Conservation (phyloP, 116 monocot species). For the Posidonia oceanica region DNA sequence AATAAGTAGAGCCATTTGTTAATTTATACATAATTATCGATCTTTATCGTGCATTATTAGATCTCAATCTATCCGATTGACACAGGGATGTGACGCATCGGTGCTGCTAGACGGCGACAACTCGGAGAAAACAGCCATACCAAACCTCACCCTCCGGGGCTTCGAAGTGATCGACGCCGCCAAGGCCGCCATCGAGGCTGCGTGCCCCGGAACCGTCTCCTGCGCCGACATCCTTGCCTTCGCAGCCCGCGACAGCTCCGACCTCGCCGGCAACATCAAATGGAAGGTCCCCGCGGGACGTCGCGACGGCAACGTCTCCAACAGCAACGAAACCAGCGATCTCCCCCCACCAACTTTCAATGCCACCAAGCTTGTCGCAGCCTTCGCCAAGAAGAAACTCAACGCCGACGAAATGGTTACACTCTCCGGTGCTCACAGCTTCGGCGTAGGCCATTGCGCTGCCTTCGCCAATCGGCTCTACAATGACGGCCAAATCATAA, state of each 20-base stretch:
- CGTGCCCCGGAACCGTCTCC: conserved; percentile 45
- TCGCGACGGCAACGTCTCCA: conserved; percentile 8
- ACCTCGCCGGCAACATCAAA: conserved; percentile 25
- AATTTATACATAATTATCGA: no score
- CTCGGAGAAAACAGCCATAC: conserved; percentile 28
- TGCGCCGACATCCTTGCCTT: conserved; percentile 77
- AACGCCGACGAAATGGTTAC: conserved; percentile 11
- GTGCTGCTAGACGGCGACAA: conserved; percentile 27
- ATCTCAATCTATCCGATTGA: no score
- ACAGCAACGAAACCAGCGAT: not conserved
- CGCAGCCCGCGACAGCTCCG: conserved; percentile 41
- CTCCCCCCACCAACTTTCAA: not conserved
- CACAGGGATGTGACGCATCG: conserved; percentile 57
- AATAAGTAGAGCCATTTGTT: no score
- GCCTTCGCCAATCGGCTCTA: conserved; percentile 22
- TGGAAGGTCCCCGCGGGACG: conserved; percentile 13
- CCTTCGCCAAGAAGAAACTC: conserved; percentile 5
- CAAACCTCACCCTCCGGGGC: conserved; percentile 42
- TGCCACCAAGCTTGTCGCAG: not conserved
- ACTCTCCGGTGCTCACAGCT: conserved; percentile 33
- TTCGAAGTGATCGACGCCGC: conserved; percentile 47
- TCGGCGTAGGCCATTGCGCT: conserved; percentile 31
- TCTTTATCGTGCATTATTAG: no score
- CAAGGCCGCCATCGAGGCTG: conserved; percentile 36
- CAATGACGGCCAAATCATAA: not conserved